These are phyloP conservation scores for Artemisia annua DNA, from an alignment of 129 eudicot genomes.

Conservation along the genomic window DNA sequence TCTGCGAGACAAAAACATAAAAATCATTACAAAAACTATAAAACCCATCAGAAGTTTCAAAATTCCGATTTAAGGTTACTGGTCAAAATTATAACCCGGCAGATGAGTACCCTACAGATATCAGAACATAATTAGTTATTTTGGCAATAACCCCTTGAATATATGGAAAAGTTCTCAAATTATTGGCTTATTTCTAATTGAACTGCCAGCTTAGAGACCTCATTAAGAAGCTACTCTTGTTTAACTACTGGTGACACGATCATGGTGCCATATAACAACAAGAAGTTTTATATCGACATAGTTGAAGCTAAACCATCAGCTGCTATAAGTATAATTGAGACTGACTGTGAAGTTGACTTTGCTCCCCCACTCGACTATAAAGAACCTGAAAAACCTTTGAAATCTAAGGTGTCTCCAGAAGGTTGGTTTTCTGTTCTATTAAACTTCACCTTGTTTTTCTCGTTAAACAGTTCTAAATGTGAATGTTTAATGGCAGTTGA, in stretches of 20 bases:
- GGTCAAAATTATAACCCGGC: too few relatives aligned
- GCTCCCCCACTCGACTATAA: constrained; percentile 83
- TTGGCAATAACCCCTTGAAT: too few relatives aligned
- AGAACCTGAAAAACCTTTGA: constrained; percentile 59
- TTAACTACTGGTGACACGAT: constrained; percentile 79
- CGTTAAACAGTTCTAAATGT: not conserved
- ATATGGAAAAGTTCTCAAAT: not conserved
- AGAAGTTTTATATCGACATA: constrained; percentile 73
- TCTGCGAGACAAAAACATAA: too few relatives aligned
- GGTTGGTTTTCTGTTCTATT: constrained; percentile 26
- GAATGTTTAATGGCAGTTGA: constrained; percentile 40
- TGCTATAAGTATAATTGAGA: constrained; percentile 72
- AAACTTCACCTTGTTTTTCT: not conserved
- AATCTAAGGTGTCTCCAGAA: constrained; percentile 41
- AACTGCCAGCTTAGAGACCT: constrained; percentile 61
- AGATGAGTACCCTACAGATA: too few relatives aligned
- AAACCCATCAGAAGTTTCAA: too few relatives aligned
- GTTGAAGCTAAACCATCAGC: constrained; percentile 72
- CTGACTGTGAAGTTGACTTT: constrained; percentile 86
- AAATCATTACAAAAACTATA: too few relatives aligned
- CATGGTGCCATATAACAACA: constrained; percentile 76
- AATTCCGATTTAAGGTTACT: too few relatives aligned
- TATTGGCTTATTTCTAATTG: constrained; percentile 6
- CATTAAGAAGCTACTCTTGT: constrained; percentile 72
- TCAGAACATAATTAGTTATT: too few relatives aligned